Percentiles rank a stretch among this genome's conserved stretches.
Evolutionary conservation across 495 filamentous ascomycete genomes (phyloP).

Genomic region (Lasiosphaeria ovina): DNA sequence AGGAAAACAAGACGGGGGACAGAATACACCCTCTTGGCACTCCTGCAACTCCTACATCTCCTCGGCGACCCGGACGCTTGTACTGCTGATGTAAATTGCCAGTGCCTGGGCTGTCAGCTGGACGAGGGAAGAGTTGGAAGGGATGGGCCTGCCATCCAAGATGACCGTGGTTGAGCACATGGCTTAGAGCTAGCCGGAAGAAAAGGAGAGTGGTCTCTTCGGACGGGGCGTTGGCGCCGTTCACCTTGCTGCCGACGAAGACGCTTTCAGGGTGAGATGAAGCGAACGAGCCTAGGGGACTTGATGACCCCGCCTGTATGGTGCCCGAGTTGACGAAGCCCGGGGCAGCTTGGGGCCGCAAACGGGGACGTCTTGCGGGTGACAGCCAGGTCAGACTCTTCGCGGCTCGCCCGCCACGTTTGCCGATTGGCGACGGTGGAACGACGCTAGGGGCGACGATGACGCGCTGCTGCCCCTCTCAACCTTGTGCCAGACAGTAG

Average conservation of each 20-base stretch:
- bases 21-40: background rate
- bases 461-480: background rate
- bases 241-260: background rate
- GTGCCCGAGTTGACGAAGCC: conserved; percentile 11
- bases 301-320: conserved; percentile 6
- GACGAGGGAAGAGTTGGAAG: conserved; percentile 4
- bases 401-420: background rate
- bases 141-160: conserved; percentile 3
- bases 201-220: conserved; percentile 4
- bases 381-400: conserved; percentile 5
- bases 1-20: background rate
- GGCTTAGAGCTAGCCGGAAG: conserved; percentile 2
- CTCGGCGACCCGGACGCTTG: background rate
- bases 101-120: conserved; percentile 4
- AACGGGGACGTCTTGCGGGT: conserved; percentile 10
- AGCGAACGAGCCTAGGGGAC: conserved; percentile 4
- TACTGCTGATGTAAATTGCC: conserved; percentile 5
- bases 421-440: background rate
- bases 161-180: conserved; percentile 7
- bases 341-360: conserved; percentile 6
- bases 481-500: background rate
- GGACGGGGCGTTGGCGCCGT: conserved; percentile 1
- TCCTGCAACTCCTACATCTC: background rate
- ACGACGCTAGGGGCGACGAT: background rate
- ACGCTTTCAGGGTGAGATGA: conserved; percentile 10